These are phyloP conservation scores for Sporisorium sorghi DNA, from an alignment of 1,284 basidiomycete genomes.

Conservation along the genomic window DNA sequence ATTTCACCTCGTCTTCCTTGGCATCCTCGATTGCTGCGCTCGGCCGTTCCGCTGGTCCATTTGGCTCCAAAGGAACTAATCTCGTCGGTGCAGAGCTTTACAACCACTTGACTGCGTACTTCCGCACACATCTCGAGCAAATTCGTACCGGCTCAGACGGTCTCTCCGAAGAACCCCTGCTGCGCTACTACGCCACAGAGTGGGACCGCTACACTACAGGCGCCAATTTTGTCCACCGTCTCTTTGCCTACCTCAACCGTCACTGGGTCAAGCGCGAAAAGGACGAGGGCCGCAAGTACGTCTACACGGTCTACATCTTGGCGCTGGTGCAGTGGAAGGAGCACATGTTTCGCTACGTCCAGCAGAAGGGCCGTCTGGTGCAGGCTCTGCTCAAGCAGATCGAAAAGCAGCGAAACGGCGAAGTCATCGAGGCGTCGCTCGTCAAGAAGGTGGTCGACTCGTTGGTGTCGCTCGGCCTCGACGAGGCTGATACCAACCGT, in stretches of 20 bases:
- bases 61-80: constrained; percentile 76
- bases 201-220: constrained; percentile 98
- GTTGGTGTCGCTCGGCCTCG: constrained; percentile 91
- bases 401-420: constrained; percentile 92
- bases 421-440: constrained; percentile 89
- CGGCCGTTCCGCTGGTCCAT: constrained; percentile 39
- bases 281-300: constrained; percentile 94
- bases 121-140: constrained; percentile 74
- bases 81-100: constrained; percentile 95
- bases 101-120: constrained; percentile 86
- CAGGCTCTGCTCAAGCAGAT: constrained; percentile 88
- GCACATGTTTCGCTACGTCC: constrained; percentile 89
- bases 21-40: constrained; percentile 63
- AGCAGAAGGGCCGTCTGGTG: constrained; percentile 82
- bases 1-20: constrained; percentile 91
- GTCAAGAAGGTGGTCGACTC: constrained; percentile 97
- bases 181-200: constrained; percentile 90
- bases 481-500: constrained; percentile 89
- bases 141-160: constrained; percentile 78
- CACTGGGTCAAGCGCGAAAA: constrained; percentile 99
- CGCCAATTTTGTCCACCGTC: constrained; percentile 83
- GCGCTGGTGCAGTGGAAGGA: constrained; percentile 95
- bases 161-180: constrained; percentile 85
- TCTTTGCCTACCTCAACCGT: constrained; percentile 96
- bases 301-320: constrained; percentile 95